Percentiles rank a stretch among this genome's conserved stretches.
Evolutionary conservation across 495 filamentous ascomycete species (phyloP).

Genomic region (Evernia prunastri): DNA sequence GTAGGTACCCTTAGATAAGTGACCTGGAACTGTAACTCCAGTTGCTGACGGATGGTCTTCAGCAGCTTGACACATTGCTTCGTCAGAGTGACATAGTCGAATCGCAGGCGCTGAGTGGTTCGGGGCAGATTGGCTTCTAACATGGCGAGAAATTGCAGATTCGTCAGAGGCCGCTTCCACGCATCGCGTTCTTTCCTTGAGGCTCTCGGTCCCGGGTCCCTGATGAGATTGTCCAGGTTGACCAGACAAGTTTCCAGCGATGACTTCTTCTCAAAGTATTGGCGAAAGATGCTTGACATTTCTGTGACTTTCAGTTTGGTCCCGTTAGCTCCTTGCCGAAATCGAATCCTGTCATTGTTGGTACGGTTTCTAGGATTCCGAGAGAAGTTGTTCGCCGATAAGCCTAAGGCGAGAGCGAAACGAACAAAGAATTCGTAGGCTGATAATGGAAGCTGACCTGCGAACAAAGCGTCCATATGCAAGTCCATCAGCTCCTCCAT

Average conservation of each 20-base stretch:
- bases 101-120: slow-evolving; percentile 6
- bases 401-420: slow-evolving; percentile 11
- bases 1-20: slow-evolving; percentile 6
- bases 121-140: slow-evolving; percentile 10
- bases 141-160: slow-evolving; percentile 15
- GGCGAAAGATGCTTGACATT: slow-evolving; percentile 13
- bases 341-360: slow-evolving; percentile 6
- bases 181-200: slow-evolving; percentile 8
- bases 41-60: slow-evolving; percentile 12
- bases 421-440: slow-evolving; percentile 8
- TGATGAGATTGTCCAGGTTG: slow-evolving; percentile 10
- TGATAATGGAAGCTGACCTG: slow-evolving; percentile 15
- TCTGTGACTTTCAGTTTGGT: slow-evolving; percentile 11
- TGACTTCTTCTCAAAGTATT: slow-evolving; percentile 16
- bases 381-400: slow-evolving; percentile 11
- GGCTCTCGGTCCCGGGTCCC: slow-evolving; percentile 10
- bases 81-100: slow-evolving; percentile 19
- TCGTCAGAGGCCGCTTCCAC: slow-evolving; percentile 13
- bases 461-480: slow-evolving; percentile 17
- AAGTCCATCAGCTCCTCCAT: slow-evolving; percentile 18
- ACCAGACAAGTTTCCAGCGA: slow-evolving; percentile 10
- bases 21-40: slow-evolving; percentile 1
- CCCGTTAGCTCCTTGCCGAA: slow-evolving; percentile 9
- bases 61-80: slow-evolving; percentile 13
- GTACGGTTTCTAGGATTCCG: slow-evolving; percentile 2